phyloP scores from a whole-genome alignment of 768 basidiomycete genomes.

The Coprinopsis sp. region DNA sequence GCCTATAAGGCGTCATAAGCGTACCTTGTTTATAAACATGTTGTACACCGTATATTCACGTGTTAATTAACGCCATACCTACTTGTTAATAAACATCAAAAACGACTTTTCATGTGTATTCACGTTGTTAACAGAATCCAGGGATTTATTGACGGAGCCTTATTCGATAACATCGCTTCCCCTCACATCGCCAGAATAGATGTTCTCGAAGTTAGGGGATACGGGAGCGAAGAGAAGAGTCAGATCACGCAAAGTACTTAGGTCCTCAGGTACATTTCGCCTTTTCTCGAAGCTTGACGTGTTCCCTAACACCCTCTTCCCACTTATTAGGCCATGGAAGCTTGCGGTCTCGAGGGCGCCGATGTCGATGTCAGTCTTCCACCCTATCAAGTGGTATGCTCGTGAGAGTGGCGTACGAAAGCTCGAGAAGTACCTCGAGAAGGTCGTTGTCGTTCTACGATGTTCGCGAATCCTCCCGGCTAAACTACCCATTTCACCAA shows the following conservation, averaged over 20 bases:
- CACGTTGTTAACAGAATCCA: too few relatives aligned
- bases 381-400: constrained; percentile 95
- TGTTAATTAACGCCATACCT: too few relatives aligned
- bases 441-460: constrained; percentile 79
- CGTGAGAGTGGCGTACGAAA: constrained; percentile 96
- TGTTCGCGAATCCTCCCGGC: constrained; percentile 11
- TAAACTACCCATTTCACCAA: constrained; percentile 8
- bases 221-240: constrained; percentile 90
- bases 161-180: too few relatives aligned
- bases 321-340: constrained; percentile 92
- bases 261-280: constrained; percentile 57
- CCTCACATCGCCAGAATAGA: constrained; percentile 96
- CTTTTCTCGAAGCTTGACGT: not conserved
- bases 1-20: too few relatives aligned
- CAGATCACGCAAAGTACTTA: constrained; percentile 84
- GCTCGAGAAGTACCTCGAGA: constrained; percentile 97
- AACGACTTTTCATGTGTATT: too few relatives aligned
- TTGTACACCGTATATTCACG: too few relatives aligned
- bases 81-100: too few relatives aligned
- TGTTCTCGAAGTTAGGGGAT: constrained; percentile 90
- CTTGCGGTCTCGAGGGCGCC: constrained; percentile 79
- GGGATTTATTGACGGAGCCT: too few relatives aligned
- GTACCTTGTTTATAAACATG: too few relatives aligned
- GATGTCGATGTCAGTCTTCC: constrained; percentile 82
- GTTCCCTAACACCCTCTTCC: constrained; percentile 23